A percentile compares a stretch with the other conserved stretches of the same genome.
Conservation (phyloP, 805 yeast species). For the Blastobotrys americana region DNA sequence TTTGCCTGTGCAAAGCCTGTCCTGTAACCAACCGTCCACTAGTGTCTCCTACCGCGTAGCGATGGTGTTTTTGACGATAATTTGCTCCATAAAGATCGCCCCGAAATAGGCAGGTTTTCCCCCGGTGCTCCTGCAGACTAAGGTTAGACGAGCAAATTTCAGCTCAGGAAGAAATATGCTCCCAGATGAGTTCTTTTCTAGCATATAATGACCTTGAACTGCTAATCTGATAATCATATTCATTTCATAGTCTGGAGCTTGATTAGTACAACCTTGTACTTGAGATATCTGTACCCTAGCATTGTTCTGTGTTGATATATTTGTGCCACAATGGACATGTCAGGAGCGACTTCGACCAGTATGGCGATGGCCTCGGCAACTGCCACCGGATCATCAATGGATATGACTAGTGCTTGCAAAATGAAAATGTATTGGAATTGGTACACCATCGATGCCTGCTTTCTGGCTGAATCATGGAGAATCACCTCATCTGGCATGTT, state of each 20-base stretch:
- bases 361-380: conserved; percentile 9
- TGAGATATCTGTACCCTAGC: no score
- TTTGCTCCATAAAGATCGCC: no score
- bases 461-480: conserved; percentile 58
- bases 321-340: not conserved
- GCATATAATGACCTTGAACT: no score
- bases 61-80: no score
- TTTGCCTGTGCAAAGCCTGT: no score
- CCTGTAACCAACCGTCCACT: no score
- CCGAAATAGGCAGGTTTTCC: no score
- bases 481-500: conserved; percentile 50
- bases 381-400: conserved; percentile 14
- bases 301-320: no score
- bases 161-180: not conserved
- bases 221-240: no score
- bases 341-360: not conserved
- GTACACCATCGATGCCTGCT: conserved; percentile 61
- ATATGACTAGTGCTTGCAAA: conserved; percentile 28
- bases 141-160: not conserved
- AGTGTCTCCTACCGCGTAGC: no score
- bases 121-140: not conserved
- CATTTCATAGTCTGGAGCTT: no score
- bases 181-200: not conserved
- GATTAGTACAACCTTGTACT: no score
- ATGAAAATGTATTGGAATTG: conserved; percentile 65